Base-by-base conservation (phyloP, 2,329 filamentous ascomycete species). In the Penicillium hesseltinei region DNA sequence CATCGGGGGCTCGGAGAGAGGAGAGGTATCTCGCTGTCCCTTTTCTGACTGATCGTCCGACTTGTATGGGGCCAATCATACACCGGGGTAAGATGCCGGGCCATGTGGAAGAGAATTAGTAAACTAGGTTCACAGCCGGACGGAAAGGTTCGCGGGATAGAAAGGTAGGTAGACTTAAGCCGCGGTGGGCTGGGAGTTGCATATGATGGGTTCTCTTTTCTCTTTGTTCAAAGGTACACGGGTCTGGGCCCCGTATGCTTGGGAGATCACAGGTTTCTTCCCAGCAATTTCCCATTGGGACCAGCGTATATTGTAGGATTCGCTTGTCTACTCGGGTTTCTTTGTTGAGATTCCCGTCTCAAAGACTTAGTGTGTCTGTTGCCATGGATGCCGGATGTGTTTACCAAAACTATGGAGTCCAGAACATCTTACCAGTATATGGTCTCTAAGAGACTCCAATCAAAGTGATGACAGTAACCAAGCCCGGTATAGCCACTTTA, bases 71-170 rank as follows among this genome's bases (percentile, higher is more conserved):
- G n/a, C 21, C 23, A 50, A 48, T 35, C 36, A 44, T 15, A 31
- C 21, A 23, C 29, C 2, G 9, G 27, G 29, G 21, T 54, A 44
- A 19, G 25, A 36, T 33, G 11, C 21, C 40, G n/a, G n/a, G 39
- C 51, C 48, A 40, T 36, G 27, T 44, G 56, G 47, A 42, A 43
- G 47, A 29, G n/a, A 51, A 57, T 57, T 42, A 15, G 33, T 19
- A 51, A 55, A 59, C 57, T 65, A 64, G 62, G 59, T 64, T 66
- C 59, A 4, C 53, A 56, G 61, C 47, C 57, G 47, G 54, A 58
- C 59, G 61, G 61, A 61, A 33, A 59, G 56, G 58, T 66, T 66
- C 56, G 57, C 62, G 46, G 47, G 23, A 56, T 11, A 31, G 38
- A 62, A 59, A 50, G 45, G 51, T 29, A 50, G 23, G 58, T 53